phyloP scores from a whole-genome alignment of 2,329 filamentous ascomycete genomes.

The Metarhizium guizhouense region DNA sequence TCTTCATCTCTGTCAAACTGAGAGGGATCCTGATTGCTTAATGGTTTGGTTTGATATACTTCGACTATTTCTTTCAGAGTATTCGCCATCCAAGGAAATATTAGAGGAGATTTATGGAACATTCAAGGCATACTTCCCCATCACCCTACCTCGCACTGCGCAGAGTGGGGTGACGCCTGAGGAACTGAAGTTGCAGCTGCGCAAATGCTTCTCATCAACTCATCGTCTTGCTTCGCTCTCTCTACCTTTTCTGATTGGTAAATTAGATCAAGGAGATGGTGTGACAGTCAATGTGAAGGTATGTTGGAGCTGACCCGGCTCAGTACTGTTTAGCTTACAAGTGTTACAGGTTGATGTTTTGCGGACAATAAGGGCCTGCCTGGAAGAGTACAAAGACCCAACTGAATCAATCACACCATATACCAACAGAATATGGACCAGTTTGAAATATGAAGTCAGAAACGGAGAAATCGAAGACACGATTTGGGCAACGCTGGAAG shows the following conservation, averaged over 20 bases:
- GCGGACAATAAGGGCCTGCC: constrained; percentile 44
- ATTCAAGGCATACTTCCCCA: constrained; percentile 53
- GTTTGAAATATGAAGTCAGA: constrained; percentile 54
- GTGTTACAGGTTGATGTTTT: constrained; percentile 40
- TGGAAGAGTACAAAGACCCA: constrained; percentile 38
- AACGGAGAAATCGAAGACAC: constrained; percentile 51
- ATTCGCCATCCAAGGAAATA: constrained; percentile 34
- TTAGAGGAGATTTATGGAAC: constrained; percentile 42
- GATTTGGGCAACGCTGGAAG: constrained; percentile 46
- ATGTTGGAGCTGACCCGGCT: neutral
- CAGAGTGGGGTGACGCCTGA: constrained; percentile 46
- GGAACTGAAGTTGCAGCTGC: constrained; percentile 43
- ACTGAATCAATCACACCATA: constrained; percentile 39
- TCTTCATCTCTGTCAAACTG: constrained; percentile 41
- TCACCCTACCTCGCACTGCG: constrained; percentile 43
- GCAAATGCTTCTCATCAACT: constrained; percentile 44
- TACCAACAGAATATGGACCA: constrained; percentile 44
- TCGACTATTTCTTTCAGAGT: constrained; percentile 34
- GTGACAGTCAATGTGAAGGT: constrained; percentile 51
- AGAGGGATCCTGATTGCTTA: constrained; percentile 48
- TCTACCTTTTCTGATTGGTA: constrained; percentile 46
- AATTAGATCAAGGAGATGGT: constrained; percentile 50
- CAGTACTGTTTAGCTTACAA: neutral
- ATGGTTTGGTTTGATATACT: constrained; percentile 48
- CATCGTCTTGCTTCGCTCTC: constrained; percentile 34